These are phyloP conservation scores for Aspergillus fischeri DNA, from an alignment of 2,329 filamentous ascomycete genomes.

Conservation along the genomic window DNA sequence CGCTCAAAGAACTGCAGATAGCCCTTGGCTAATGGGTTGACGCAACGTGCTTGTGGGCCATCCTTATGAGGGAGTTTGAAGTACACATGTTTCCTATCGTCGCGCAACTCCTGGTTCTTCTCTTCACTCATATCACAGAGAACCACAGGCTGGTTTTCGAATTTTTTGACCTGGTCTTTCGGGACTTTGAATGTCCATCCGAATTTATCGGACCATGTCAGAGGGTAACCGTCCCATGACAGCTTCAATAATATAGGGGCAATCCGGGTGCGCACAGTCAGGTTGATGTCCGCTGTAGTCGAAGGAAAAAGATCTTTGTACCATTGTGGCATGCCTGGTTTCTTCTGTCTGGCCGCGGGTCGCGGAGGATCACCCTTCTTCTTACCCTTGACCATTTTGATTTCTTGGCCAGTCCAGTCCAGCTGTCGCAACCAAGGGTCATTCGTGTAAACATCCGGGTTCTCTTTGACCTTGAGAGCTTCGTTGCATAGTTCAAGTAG, in stretches of 20 bases:
- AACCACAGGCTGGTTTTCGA: constrained; percentile 66
- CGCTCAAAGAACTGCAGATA: constrained; percentile 90
- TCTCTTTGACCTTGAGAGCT: constrained; percentile 68
- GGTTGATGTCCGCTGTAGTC: constrained; percentile 60
- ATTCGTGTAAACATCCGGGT: constrained; percentile 64
- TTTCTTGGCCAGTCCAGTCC: constrained; percentile 91
- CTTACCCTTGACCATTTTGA: constrained; percentile 87
- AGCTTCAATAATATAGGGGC: constrained; percentile 79
- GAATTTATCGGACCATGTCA: constrained; percentile 89
- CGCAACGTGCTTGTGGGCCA: constrained; percentile 77
- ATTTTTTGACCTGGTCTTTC: constrained; percentile 57
- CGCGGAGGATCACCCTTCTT: constrained; percentile 77
- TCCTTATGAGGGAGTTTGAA: constrained; percentile 98
- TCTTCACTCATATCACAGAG: constrained; percentile 75
- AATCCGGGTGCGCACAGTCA: constrained; percentile 83
- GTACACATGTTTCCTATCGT: constrained; percentile 65
- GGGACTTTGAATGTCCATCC: constrained; percentile 90
- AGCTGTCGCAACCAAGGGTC: constrained; percentile 93
- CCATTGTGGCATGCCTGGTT: constrained; percentile 91
- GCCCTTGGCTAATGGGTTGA: constrained; percentile 83
- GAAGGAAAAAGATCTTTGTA: constrained; percentile 85
- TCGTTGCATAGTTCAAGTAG: constrained; percentile 70
- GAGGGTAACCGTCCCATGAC: constrained; percentile 81
- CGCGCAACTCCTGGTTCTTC: constrained; percentile 58
- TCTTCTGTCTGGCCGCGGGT: constrained; percentile 80